Base-by-base conservation (phyloP, 2,329 filamentous ascomycete genomes). In the Sclerotinia subarctica region DNA sequence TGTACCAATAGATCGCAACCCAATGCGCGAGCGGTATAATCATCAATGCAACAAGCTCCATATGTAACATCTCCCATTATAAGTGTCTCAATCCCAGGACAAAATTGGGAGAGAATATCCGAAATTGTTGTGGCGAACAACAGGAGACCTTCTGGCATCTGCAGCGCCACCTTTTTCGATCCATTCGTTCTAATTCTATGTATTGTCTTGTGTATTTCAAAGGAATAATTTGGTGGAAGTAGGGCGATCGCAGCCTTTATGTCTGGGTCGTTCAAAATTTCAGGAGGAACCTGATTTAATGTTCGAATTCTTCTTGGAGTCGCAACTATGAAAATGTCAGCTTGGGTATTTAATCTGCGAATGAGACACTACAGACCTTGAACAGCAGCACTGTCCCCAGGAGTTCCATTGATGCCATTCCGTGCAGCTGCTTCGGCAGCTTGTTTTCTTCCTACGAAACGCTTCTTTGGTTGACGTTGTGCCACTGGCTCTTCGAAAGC, bases 21-120 rank as follows among this genome's bases (percentile, higher is more conserved):
- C 29, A 99, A 85, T 0, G 96, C 95, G 56, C 94, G 85, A 1
- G 95, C 96, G 0, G 95, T 99, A 80, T 96, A 99, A 80, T 99
- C 95, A 78, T 99, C 95, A 74, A 99, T 97, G 77, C 95, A 99
- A 82, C 95, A 99, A 29, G 95, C 95, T 71, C 95, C 95, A 78
- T 99, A 99, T 0, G 95, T 99, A 54, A 99, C 95, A 78, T 99
- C 95, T 70, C 95, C 95, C 95, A 99, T 99, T 78, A 99, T 99
- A 66, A 98, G 84, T 2, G 94, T 98, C 78, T 96, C 92, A 52
- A 91, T 90, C 1, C 91, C 93, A 0, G 93, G 90, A 76, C 95
- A 99, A 81, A 99, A 99, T 77, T 94, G 91, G 0, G 91, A 92
- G 59, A 99, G 83, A 74, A 99, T 98, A 78, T 99, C 95, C 4